phyloP scores from a whole-genome alignment of 305 asterid species.

The Solanum hybrid region DNA sequence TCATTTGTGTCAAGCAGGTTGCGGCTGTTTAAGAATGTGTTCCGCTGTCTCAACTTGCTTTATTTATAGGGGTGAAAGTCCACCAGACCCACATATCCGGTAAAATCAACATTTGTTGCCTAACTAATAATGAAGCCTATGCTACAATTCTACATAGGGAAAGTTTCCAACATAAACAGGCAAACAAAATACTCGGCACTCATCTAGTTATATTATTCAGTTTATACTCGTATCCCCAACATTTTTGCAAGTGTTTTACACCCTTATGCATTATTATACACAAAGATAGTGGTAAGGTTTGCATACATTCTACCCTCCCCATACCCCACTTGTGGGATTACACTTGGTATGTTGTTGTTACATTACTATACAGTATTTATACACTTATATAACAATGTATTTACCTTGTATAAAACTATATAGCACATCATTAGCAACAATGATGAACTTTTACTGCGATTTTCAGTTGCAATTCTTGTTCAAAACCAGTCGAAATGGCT shows the following conservation, averaged over 20 bases:
- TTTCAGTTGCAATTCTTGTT: not conserved
- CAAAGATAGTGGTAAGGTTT: not conserved
- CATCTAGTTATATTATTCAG: not conserved
- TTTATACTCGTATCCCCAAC: not conserved
- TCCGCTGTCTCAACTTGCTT: not conserved
- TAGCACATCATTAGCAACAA: not conserved
- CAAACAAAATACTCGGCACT: not conserved
- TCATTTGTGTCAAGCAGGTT: not conserved
- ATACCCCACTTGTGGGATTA: too few relatives aligned
- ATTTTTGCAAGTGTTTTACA: not conserved
- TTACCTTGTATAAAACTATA: not conserved
- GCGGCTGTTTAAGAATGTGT: not conserved
- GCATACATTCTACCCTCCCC: not conserved
- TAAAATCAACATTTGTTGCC: not conserved
- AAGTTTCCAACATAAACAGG: not conserved
- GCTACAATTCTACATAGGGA: not conserved
- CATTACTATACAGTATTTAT: not conserved
- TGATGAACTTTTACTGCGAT: not conserved
- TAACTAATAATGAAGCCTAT: not conserved
- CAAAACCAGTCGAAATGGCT: not conserved
- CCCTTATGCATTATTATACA: not conserved
- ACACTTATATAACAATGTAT: not conserved
- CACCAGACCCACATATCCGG: not conserved
- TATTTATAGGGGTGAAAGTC: not conserved
- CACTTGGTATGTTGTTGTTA: not conserved